A percentile compares a stretch with the other conserved stretches of the same genome.
These are phyloP conservation scores for Coemansia sp. DNA, from an alignment of 192 early-diverging fungal species.

Conservation along the genomic window DNA sequence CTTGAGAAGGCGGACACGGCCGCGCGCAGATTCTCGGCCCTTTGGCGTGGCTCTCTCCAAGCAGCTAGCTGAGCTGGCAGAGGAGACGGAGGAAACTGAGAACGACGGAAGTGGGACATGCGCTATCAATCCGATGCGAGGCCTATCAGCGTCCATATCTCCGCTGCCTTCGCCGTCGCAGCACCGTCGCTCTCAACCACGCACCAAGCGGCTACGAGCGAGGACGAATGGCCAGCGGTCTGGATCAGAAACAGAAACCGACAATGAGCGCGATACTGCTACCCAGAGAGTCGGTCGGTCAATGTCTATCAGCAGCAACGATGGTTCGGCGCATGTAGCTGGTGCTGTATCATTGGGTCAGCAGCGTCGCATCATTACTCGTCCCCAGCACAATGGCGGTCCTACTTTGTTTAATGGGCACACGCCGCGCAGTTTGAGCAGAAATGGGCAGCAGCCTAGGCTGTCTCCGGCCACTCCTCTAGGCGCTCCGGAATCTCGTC, in stretches of 20 bases:
- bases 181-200: constrained; percentile 9
- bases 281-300: background rate
- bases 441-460: background rate
- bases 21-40: constrained; percentile 2
- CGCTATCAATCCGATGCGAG: constrained; percentile 5
- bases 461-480: background rate
- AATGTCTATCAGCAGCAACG: background rate
- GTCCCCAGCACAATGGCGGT: background rate
- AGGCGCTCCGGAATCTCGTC: background rate
- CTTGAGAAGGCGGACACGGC: constrained; percentile 18
- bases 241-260: constrained; percentile 45
- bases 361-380: background rate
- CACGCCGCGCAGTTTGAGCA: background rate
- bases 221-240: background rate
- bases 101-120: background rate
- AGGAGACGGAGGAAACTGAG: constrained; percentile 29
- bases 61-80: constrained; percentile 32
- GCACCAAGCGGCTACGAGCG: constrained; percentile 7
- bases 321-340: background rate
- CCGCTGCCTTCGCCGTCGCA: constrained; percentile 20
- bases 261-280: background rate
- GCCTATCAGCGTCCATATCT: constrained; percentile 23
- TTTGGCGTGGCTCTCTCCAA: constrained; percentile 27
- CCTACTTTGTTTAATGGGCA: background rate
- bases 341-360: background rate